phyloP scores from a whole-genome alignment of 306 rosid genomes.

The Medicago arabica region DNA sequence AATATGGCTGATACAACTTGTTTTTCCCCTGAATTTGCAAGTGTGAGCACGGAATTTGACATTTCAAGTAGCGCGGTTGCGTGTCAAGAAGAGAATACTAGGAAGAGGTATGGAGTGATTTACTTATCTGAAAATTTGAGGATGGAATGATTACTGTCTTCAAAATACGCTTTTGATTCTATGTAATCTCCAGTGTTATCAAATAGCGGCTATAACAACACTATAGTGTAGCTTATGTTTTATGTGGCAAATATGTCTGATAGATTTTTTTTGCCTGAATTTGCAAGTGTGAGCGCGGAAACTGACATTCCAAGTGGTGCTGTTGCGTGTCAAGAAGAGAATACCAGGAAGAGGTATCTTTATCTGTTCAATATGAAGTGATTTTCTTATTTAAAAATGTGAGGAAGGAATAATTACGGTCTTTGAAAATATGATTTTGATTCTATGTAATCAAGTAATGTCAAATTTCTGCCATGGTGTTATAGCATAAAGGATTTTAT shows the following conservation, averaged over 20 bases:
- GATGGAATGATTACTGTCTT: conserved; percentile 13
- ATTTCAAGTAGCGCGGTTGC: conserved; percentile 47
- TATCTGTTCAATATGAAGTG: conserved; percentile 28
- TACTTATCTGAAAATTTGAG: neutral
- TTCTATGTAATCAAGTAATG: conserved; percentile 1
- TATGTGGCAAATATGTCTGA: no score
- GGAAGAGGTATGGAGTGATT: conserved; percentile 65
- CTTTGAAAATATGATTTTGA: conserved; percentile 21
- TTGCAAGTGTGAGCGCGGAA: conserved; percentile 50
- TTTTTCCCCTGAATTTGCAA: conserved; percentile 22
- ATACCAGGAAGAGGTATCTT: conserved; percentile 70
- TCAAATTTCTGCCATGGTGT: neutral
- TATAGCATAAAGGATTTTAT: neutral
- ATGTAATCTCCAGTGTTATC: neutral
- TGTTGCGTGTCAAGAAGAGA: conserved; percentile 54
- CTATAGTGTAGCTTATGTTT: no score
- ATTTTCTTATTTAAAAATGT: neutral
- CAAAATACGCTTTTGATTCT: conserved; percentile 22
- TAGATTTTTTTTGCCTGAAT: neutral
- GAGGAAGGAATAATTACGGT: conserved; percentile 9
- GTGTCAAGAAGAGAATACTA: conserved; percentile 52
- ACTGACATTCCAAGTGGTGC: conserved; percentile 52
- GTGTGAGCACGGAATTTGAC: conserved; percentile 54
- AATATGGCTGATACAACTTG: conserved; percentile 30
- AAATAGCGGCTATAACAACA: neutral